Evolutionary conservation across 306 rosid genomes (phyloP), one percentile per base, ranked within the genome.

Genomic region (Spatholobus suberectus): DNA sequence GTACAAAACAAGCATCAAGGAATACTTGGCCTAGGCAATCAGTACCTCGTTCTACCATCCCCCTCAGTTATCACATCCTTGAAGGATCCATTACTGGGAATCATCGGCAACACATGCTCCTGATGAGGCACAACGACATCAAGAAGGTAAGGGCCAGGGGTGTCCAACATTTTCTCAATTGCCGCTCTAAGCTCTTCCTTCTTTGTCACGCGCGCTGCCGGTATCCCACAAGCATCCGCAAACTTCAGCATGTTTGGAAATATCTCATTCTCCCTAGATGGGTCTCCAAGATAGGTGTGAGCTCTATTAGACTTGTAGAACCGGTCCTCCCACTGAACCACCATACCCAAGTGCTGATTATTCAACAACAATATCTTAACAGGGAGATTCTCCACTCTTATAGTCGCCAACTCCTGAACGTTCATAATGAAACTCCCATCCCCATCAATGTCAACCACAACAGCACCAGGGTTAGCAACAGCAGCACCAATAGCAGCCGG

Each of bases 271-370:
- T 93, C 97, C 1, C 23, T 90, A 0, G 92, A 73, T 0, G 98
- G 99, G 77, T 96, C 81, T 35, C 99, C 99, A 0, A 96, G 76
- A 66, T 92, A 96, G 0, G 98, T 90, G 77, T 92, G 98, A 80
- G 90, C 98, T 61, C 93, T 89, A 70, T 96, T 93, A 0, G 98
- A 87, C 85, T 93, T 96, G 35, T 93, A 96, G 90, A 96, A 96
- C 27, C 94, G 82, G 68, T 96, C 99, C 89, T 96, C 99, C 98
- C 94, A 96, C 52, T 93, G 99, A 70, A 90, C 87, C 77, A 92
- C 99, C 99, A 96, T 96, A 59, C 99, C 98, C 86, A 96, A 88
- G 75, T 96, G 98, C 66, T 96, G 99, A 54, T 96, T 93, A 79
- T 93, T 96, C 91, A 96, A 57, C 67, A 96, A 11, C 87, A 93